Conservation (phyloP, 441 rosid species). For the Populus tomentosa region DNA sequence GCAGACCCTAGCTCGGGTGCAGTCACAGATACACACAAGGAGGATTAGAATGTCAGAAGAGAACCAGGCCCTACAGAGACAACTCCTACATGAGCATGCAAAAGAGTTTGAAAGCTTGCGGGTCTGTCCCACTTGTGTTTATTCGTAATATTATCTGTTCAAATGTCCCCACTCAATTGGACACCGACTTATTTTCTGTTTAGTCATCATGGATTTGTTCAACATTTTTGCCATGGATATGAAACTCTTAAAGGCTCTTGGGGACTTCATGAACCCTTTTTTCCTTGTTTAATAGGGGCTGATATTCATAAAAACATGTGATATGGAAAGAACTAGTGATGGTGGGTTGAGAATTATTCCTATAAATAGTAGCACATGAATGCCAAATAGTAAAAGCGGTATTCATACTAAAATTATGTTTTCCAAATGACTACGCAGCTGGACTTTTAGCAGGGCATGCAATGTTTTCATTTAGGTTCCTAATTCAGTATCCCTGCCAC, state of each 20-base stretch:
- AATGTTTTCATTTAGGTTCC: not conserved
- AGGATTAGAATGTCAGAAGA: slow-evolving; percentile 85
- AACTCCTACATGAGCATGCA: slow-evolving; percentile 78
- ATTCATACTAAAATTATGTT: not conserved
- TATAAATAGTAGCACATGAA: not conserved
- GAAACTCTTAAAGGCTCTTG: not conserved
- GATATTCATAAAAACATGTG: not conserved
- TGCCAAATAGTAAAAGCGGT: no score
- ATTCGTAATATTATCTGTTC: not conserved
- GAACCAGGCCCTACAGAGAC: slow-evolving; percentile 83
- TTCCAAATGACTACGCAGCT: not conserved
- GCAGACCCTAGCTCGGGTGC: slow-evolving; percentile 83
- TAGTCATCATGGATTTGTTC: not conserved
- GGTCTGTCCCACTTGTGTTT: slow-evolving; percentile 28
- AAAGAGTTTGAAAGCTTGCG: slow-evolving; percentile 59
- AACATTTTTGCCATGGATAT: not conserved
- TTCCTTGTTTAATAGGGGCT: not conserved
- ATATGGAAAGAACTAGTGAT: not conserved
- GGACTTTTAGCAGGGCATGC: not conserved
- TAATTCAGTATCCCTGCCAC: not conserved
- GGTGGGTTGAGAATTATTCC: not conserved
- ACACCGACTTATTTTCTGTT: not conserved
- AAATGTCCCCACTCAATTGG: not conserved
- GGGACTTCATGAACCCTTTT: not conserved
- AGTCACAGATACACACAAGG: slow-evolving; percentile 65